Evolutionary conservation across 768 basidiomycete species (phyloP).

Genomic region (Gelatoporia subvermispora): DNA sequence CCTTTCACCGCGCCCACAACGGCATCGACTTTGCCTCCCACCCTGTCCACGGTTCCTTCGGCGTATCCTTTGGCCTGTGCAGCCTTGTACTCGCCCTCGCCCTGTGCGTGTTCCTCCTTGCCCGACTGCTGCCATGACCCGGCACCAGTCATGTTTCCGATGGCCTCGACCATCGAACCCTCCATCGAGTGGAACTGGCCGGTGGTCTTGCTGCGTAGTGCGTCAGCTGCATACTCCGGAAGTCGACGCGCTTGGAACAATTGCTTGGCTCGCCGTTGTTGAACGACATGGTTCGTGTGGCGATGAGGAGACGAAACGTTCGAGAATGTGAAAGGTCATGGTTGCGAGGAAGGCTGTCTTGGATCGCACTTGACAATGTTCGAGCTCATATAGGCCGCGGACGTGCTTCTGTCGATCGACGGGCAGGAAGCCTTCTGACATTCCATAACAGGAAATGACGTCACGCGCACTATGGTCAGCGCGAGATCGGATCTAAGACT

Average conservation of each 20-base stretch:
- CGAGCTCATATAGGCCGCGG: too few relatives aligned
- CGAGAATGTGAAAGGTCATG: neutral
- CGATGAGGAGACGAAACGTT: neutral
- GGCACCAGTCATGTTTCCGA: conserved; percentile 40
- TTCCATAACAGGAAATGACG: neutral
- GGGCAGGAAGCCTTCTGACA: neutral
- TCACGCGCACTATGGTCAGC: neutral
- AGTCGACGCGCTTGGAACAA: neutral
- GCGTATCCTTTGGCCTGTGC: conserved; percentile 46
- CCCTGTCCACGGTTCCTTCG: conserved; percentile 42
- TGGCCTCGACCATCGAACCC: conserved; percentile 30
- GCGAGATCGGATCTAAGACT: neutral
- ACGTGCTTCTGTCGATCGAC: neutral
- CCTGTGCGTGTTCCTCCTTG: conserved; percentile 43
- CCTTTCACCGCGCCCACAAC: conserved; percentile 51
- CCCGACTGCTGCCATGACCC: conserved; percentile 39
- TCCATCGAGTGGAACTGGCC: conserved; percentile 36
- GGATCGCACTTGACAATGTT: too few relatives aligned
- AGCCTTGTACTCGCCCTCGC: conserved; percentile 42
- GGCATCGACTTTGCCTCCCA: conserved; percentile 47
- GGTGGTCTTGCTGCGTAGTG: conserved; percentile 27
- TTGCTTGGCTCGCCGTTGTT: conserved; percentile 19
- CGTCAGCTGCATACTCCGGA: neutral
- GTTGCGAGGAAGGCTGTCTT: neutral
- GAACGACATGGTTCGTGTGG: conserved; percentile 15